A percentile compares a stretch with the other conserved stretches of the same genome.
Conservation (phyloP, 164 flowering plant genomes). For the Warburgia ugandensis region DNA sequence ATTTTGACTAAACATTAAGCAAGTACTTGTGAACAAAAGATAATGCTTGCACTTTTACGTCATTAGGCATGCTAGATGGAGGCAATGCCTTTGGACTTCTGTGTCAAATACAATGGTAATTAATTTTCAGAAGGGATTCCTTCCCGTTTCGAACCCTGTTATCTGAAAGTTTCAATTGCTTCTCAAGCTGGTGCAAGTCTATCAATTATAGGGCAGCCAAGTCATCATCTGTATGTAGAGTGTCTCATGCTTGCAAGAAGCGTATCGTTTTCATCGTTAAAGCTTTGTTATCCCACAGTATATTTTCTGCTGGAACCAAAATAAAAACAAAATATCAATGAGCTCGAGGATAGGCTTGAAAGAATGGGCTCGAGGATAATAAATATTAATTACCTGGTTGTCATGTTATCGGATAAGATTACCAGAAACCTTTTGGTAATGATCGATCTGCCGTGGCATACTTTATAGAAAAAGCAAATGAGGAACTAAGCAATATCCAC, state of each 20-base stretch:
- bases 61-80: no score
- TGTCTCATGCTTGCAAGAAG: slow-evolving; percentile 32
- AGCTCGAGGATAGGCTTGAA: background rate
- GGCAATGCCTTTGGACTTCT: no score
- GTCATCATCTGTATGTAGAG: slow-evolving; percentile 31
- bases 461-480: no score
- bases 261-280: slow-evolving; percentile 28
- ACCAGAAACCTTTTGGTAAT: slow-evolving; percentile 25
- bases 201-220: slow-evolving; percentile 15
- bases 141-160: slow-evolving; percentile 35
- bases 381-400: slow-evolving; percentile 20
- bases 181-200: slow-evolving; percentile 33
- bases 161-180: slow-evolving; percentile 28
- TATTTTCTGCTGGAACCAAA: slow-evolving; percentile 15
- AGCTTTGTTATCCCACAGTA: slow-evolving; percentile 27
- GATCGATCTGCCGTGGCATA: slow-evolving; percentile 32
- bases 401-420: slow-evolving; percentile 19
- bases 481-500: no score
- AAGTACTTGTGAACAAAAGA: no score
- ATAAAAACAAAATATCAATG: background rate
- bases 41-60: no score
- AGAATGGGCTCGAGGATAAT: background rate
- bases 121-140: slow-evolving; percentile 17
- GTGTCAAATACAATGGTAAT: no score
- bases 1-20: no score